Conservation (phyloP, 2,329 filamentous ascomycete species). For the Nigrospora sphaerica region DNA sequence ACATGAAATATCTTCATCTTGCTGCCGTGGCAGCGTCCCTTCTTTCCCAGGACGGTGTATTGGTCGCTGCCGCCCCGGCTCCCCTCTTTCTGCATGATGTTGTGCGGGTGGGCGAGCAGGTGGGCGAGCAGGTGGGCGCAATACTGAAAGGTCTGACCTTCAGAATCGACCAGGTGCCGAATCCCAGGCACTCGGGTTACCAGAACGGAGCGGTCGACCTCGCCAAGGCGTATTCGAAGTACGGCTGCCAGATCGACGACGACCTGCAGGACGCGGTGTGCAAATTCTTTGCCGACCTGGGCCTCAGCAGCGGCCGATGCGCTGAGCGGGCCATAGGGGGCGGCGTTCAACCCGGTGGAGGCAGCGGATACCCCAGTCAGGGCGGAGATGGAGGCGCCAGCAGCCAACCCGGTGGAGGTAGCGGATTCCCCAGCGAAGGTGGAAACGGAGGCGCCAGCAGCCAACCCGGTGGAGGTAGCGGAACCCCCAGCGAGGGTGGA, state of each 20-base stretch:
- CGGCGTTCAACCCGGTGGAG: slow-evolving; percentile 10
- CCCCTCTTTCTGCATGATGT: slow-evolving; percentile 1
- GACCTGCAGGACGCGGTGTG: slow-evolving; percentile 2
- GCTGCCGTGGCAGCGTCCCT: slow-evolving; percentile 1
- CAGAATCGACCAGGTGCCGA: slow-evolving; percentile 4
- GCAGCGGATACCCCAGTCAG: no score
- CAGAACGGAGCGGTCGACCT: slow-evolving; percentile 2
- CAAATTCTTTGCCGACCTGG: slow-evolving; percentile 1
- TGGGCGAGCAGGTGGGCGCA: background rate
- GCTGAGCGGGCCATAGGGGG: background rate
- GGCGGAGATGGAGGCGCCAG: background rate
- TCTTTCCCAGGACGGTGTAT: background rate
- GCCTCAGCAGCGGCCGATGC: background rate
- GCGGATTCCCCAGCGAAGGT: slow-evolving; percentile 22
- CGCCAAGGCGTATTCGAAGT: slow-evolving; percentile 5
- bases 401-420: slow-evolving; percentile 10
- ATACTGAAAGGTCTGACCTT: slow-evolving; percentile 6
- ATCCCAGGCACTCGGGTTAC: slow-evolving; percentile 1
- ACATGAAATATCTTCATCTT: slow-evolving; percentile 1
- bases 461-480: background rate
- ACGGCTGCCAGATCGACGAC: slow-evolving; percentile 1
- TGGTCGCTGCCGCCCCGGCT: background rate
- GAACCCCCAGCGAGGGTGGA: background rate
- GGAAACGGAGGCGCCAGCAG: background rate
- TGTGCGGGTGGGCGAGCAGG: background rate